Conservation (phyloP, 305 asterid species). For the Fraxinus angustifolia region DNA sequence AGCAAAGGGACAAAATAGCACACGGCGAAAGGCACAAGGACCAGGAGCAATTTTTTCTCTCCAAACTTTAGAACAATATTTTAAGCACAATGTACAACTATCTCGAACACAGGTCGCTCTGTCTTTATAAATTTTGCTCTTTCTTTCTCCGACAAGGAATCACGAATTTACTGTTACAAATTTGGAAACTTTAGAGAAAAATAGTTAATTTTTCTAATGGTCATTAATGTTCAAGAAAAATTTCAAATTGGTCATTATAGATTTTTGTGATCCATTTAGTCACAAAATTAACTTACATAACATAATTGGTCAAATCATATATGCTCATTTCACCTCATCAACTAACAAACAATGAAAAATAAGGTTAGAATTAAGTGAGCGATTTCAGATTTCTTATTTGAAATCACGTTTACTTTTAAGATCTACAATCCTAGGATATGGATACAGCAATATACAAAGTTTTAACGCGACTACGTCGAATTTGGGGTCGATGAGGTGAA, state of each 20-base stretch:
- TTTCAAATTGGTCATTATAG: background rate
- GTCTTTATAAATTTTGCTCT: background rate
- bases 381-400: background rate
- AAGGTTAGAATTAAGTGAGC: background rate
- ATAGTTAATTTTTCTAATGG: background rate
- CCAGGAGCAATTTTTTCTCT: background rate
- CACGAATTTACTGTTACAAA: background rate
- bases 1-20: background rate
- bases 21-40: background rate
- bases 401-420: background rate
- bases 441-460: background rate
- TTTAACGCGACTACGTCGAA: background rate
- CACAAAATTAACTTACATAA: background rate
- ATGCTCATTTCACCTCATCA: too few species aligned
- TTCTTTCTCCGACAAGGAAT: background rate
- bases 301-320: background rate
- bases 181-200: background rate
- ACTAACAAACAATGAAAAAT: too few species aligned
- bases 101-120: background rate
- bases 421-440: background rate
- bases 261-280: background rate
- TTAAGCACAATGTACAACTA: background rate
- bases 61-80: background rate
- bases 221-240: background rate
- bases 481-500: background rate